Evolutionary conservation across 1,284 basidiomycete species (phyloP).

Genomic region (Trametes sp.): DNA sequence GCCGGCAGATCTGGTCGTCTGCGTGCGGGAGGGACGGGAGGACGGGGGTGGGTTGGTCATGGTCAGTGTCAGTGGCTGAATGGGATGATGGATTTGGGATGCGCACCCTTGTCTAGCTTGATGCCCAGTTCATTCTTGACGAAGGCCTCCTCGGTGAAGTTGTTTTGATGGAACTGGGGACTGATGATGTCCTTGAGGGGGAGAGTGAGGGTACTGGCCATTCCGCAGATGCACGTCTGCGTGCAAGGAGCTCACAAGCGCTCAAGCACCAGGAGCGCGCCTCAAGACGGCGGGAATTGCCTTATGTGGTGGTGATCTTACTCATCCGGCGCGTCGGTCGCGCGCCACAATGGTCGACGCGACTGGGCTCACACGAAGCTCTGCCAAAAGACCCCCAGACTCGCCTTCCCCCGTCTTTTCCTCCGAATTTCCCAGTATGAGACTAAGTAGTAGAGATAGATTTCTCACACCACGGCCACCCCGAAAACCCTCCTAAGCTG

Average conservation of each 20-base stretch:
- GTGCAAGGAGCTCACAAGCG: constrained; percentile 44
- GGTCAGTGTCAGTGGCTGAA: constrained; percentile 23
- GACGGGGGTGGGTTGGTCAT: neutral
- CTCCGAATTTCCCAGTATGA: no score
- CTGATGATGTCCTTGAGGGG: constrained; percentile 78
- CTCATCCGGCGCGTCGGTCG: neutral
- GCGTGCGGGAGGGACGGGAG: neutral
- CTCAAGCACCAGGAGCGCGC: constrained; percentile 19
- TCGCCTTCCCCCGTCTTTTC: no score
- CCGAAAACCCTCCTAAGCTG: no score
- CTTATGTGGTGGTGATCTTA: constrained; percentile 8
- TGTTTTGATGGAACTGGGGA: constrained; percentile 94
- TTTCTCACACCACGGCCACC: no score
- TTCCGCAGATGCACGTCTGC: constrained; percentile 23
- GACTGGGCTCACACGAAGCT: neutral
- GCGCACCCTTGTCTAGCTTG: constrained; percentile 90
- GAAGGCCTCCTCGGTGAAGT: constrained; percentile 84
- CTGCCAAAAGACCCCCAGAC: no score
- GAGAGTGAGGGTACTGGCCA: constrained; percentile 53
- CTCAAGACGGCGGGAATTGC: constrained; percentile 29
- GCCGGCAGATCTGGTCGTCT: constrained; percentile 94
- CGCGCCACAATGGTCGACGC: neutral
- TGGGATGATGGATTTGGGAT: neutral
- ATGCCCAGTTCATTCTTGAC: constrained; percentile 87
- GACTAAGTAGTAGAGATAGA: no score